A percentile compares a stretch with the other conserved stretches of the same genome.
Conservation (phyloP, 305 asterid species). For the Fraxinus sp. region DNA sequence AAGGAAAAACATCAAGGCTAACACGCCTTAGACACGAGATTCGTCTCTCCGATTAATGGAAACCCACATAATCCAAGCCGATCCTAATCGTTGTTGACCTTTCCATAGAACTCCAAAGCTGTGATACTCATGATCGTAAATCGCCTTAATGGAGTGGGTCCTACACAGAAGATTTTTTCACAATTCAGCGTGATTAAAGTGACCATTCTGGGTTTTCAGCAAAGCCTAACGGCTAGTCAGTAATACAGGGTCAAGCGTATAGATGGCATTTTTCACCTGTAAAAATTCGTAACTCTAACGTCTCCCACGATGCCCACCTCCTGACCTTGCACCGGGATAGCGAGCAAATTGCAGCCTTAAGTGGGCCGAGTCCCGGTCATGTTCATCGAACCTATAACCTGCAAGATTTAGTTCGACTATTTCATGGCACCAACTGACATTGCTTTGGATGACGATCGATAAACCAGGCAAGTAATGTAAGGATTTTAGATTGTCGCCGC, state of each 20-base stretch:
- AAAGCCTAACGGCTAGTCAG: slow-evolving; percentile 29
- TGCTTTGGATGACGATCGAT: slow-evolving; percentile 28
- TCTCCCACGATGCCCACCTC: slow-evolving; percentile 71
- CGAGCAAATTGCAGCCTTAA: slow-evolving; percentile 85
- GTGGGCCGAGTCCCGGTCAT: slow-evolving; percentile 68
- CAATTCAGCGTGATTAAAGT: slow-evolving; percentile 32
- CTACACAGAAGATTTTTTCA: slow-evolving; percentile 45
- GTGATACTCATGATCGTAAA: slow-evolving; percentile 21
- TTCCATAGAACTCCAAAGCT: slow-evolving; percentile 27
- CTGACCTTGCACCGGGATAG: slow-evolving; percentile 84
- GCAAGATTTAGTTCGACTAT: slow-evolving; percentile 58
- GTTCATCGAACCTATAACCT: slow-evolving; percentile 81
- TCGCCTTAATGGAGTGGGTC: slow-evolving; percentile 31
- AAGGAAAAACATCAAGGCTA: slow-evolving; percentile 18
- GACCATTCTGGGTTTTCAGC: slow-evolving; percentile 23
- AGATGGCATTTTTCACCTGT: slow-evolving; percentile 60
- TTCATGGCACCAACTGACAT: slow-evolving; percentile 34
- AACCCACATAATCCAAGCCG: slow-evolving; percentile 34
- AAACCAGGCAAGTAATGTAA: slow-evolving; percentile 23
- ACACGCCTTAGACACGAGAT: slow-evolving; percentile 21
- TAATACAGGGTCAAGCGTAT: slow-evolving; percentile 29
- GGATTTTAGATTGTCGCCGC: slow-evolving; percentile 18
- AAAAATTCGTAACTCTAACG: slow-evolving; percentile 46
- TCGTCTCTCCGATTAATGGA: slow-evolving; percentile 23
- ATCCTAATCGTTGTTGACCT: slow-evolving; percentile 25